Percentiles rank a stretch among this genome's conserved stretches.
Conservation (phyloP, 371 early-diverging fungal species). For the Circinella umbellata region DNA sequence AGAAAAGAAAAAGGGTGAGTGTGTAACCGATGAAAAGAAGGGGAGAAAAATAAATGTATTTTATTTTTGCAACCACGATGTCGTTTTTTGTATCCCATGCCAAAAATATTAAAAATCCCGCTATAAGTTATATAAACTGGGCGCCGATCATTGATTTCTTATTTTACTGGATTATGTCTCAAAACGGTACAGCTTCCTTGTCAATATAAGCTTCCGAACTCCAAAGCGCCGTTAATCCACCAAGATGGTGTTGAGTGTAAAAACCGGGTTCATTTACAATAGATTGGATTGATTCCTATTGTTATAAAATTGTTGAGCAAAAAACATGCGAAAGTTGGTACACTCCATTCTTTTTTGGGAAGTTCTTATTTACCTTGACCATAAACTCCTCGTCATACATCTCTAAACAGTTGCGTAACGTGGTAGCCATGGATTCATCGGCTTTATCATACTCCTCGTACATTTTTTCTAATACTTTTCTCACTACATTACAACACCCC, state of each 20-base stretch:
- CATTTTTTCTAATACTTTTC: constrained; percentile 19
- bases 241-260: constrained; percentile 12
- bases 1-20: not conserved
- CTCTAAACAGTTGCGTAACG: constrained; percentile 14
- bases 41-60: not conserved
- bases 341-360: too few relatives aligned
- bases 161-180: not conserved
- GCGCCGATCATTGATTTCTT: not conserved
- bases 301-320: too few relatives aligned
- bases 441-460: constrained; percentile 23
- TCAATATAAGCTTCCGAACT: constrained; percentile 7
- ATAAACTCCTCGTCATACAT: constrained; percentile 24
- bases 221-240: constrained; percentile 9
- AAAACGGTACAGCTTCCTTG: not conserved
- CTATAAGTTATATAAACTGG: not conserved
- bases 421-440: not conserved
- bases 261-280: constrained; percentile 19
- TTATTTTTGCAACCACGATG: constrained; percentile 6
- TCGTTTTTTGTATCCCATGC: not conserved
- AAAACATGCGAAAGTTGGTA: too few relatives aligned
- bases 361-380: constrained; percentile 18
- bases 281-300: constrained; percentile 23
- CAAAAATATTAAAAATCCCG: constrained; percentile 1
- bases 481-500: constrained; percentile 11
- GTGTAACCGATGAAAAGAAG: not conserved